These are phyloP conservation scores for Zarea fungicola DNA, from an alignment of 2,329 filamentous ascomycete genomes.

Conservation along the genomic window DNA sequence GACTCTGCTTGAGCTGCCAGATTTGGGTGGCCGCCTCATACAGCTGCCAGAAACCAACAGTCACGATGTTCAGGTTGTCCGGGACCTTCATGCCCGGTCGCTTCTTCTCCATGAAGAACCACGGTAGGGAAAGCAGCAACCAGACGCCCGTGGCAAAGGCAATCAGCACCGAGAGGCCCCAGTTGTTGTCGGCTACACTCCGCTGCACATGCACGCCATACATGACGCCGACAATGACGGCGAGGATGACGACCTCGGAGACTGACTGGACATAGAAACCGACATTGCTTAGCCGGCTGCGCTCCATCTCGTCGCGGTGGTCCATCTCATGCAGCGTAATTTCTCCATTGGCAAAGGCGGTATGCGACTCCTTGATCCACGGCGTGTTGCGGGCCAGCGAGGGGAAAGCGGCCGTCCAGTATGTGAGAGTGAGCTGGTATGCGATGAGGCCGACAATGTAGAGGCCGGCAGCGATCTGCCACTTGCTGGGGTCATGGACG, in stretches of 20 bases:
- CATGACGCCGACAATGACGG: constrained; percentile 60
- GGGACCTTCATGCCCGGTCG: constrained; percentile 49
- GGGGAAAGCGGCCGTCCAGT: constrained; percentile 59
- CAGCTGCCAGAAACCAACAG: constrained; percentile 58
- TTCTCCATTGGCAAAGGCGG: constrained; percentile 31
- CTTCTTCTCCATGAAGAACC: constrained; percentile 61
- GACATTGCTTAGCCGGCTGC: constrained; percentile 58
- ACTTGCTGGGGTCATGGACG: constrained; percentile 54
- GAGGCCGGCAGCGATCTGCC: constrained; percentile 54
- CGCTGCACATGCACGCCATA: constrained; percentile 56
- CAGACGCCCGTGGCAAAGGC: constrained; percentile 61
- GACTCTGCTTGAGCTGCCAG: constrained; percentile 59
- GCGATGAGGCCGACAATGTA: constrained; percentile 63
- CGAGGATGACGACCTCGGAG: constrained; percentile 57
- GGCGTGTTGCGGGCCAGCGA: constrained; percentile 32
- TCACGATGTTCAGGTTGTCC: constrained; percentile 40
- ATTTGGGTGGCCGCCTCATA: constrained; percentile 53
- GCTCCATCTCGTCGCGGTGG: constrained; percentile 54
- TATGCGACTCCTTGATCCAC: constrained; percentile 27
- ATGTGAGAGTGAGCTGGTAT: constrained; percentile 63
- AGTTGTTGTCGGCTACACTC: constrained; percentile 57
- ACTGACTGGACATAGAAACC: constrained; percentile 60
- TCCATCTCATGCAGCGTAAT: constrained; percentile 58
- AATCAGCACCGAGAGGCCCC: constrained; percentile 59
- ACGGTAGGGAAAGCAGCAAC: constrained; percentile 59